A percentile compares a stretch with the other conserved stretches of the same genome.
Evolutionary conservation across 108 stramenopile genomes (phyloP).

Genomic region (Skeletonema marinoi): DNA sequence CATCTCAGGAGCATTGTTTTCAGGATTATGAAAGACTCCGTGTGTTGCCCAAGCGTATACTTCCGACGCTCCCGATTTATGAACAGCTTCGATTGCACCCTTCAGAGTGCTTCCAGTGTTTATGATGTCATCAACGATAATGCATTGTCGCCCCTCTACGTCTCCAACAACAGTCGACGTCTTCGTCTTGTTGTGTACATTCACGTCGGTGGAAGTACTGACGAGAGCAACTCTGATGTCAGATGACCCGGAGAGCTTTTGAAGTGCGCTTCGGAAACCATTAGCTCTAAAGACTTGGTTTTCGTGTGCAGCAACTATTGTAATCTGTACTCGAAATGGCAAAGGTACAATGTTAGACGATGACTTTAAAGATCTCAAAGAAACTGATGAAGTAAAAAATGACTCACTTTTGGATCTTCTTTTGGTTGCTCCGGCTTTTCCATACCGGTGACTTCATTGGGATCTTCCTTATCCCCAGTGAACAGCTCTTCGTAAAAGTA

Average conservation of each 20-base stretch:
- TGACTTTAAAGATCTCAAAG: not conserved
- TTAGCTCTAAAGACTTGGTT: constrained; percentile 85
- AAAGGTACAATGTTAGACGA: not conserved
- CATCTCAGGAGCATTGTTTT: constrained; percentile 57
- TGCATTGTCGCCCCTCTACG: constrained; percentile 78
- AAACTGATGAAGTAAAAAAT: not conserved
- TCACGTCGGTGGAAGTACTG: constrained; percentile 47
- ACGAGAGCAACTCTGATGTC: constrained; percentile 82
- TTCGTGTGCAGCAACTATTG: constrained; percentile 84
- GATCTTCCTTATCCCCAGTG: constrained; percentile 24
- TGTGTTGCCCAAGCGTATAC: constrained; percentile 91
- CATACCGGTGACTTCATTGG: constrained; percentile 27
- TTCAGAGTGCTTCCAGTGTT: constrained; percentile 80
- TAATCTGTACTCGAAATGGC: constrained; percentile 33
- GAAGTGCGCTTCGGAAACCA: constrained; percentile 75
- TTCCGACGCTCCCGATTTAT: constrained; percentile 66
- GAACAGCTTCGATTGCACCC: constrained; percentile 57
- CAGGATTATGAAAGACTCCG: constrained; percentile 71
- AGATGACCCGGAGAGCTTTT: constrained; percentile 66
- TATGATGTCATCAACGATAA: constrained; percentile 89
- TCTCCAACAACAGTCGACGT: constrained; percentile 60
- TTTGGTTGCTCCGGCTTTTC: constrained; percentile 2
- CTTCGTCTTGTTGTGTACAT: constrained; percentile 21
- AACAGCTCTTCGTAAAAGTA: constrained; percentile 87
- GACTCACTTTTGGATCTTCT: constrained; percentile 32